Evolutionary conservation across 2,329 filamentous ascomycete species (phyloP).

Genomic region (Pestalotiopsis sp.): DNA sequence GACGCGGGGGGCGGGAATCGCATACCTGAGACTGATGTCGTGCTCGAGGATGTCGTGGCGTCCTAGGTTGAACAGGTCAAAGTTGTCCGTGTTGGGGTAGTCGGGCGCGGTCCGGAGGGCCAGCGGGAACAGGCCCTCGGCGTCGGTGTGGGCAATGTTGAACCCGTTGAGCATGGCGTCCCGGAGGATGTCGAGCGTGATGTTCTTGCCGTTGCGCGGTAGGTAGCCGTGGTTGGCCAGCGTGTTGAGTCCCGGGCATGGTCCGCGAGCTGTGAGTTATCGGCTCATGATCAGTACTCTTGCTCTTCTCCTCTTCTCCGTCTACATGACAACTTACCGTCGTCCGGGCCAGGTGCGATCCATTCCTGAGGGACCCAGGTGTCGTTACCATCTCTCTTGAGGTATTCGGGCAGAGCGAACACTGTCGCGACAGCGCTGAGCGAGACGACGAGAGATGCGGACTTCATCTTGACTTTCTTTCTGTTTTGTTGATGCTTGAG

Average conservation of each 20-base stretch:
- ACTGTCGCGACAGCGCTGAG: not conserved
- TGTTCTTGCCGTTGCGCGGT: conserved; percentile 24
- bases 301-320: too few relatives aligned
- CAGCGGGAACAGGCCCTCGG: conserved; percentile 11
- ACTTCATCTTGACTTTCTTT: not conserved
- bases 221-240: conserved; percentile 32
- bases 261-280: conserved; percentile 20
- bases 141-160: conserved; percentile 16
- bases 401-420: not conserved
- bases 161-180: conserved; percentile 17
- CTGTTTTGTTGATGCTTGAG: not conserved
- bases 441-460: not conserved
- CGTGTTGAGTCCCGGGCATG: conserved; percentile 31
- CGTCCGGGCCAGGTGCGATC: not conserved
- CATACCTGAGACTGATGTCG: conserved; percentile 24
- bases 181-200: conserved; percentile 18
- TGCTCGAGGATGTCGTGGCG: conserved; percentile 25
- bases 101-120: conserved; percentile 20
- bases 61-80: conserved; percentile 20
- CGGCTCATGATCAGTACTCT: not conserved
- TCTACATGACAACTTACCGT: not conserved
- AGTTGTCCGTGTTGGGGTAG: conserved; percentile 19
- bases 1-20: too few relatives aligned
- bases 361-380: not conserved
- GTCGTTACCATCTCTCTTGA: not conserved